Evolutionary conservation across 2,329 filamentous ascomycete species (phyloP).

Genomic region (Trichocomaceae sp.): DNA sequence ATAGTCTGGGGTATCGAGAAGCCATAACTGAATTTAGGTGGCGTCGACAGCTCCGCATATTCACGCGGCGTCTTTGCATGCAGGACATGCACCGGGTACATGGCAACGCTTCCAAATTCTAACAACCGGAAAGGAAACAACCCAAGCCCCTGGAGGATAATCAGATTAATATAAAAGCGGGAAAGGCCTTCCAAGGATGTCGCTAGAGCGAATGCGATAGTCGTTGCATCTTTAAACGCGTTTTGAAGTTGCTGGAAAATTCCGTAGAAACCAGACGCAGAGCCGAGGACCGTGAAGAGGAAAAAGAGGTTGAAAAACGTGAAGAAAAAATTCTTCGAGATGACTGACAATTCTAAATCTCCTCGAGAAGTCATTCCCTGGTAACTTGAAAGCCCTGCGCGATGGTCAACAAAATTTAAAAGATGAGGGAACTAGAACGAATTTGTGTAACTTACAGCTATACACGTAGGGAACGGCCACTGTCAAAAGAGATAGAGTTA

Average conservation of each 20-base stretch:
- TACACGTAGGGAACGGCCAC: conserved; percentile 89
- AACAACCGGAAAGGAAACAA: conserved; percentile 87
- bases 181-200: conserved; percentile 66
- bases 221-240: conserved; percentile 69
- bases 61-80: conserved; percentile 83
- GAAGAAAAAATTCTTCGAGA: conserved; percentile 99
- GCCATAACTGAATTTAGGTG: conserved; percentile 87
- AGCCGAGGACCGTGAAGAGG: conserved; percentile 82
- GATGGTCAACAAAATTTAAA: background rate
- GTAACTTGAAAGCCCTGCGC: conserved; percentile 64
- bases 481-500: conserved; percentile 79
- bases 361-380: conserved; percentile 95
- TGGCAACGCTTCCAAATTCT: conserved; percentile 75
- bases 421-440: background rate
- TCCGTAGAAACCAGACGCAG: conserved; percentile 65
- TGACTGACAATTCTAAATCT: conserved; percentile 87
- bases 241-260: conserved; percentile 60
- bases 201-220: conserved; percentile 69
- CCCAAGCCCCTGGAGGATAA: conserved; percentile 88
- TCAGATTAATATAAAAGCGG: conserved; percentile 86
- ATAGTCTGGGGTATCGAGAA: conserved; percentile 92
- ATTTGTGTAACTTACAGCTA: conserved; percentile 55
- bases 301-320: conserved; percentile 99
- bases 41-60: conserved; percentile 71
- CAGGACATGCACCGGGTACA: conserved; percentile 75